A percentile compares a stretch with the other conserved stretches of the same genome.
phyloP scores from a whole-genome alignment of 1,284 basidiomycete genomes.

The Xerocomus minutiporus region DNA sequence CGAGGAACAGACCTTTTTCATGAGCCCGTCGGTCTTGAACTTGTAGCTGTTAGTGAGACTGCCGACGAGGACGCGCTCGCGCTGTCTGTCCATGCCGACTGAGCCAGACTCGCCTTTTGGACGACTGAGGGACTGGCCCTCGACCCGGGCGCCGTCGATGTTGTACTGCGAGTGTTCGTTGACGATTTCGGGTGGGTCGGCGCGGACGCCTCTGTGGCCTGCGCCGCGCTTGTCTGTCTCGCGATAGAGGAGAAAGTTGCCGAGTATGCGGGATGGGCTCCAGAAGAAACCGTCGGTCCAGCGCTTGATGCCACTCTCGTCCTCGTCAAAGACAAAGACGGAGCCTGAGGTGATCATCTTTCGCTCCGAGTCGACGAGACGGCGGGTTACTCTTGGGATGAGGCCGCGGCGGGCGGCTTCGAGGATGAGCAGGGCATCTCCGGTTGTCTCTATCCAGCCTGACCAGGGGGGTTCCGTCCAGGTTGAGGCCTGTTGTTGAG shows the following conservation, averaged over 20 bases:
- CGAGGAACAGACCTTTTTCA: conserved; percentile 78
- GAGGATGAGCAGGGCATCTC: conserved; percentile 92
- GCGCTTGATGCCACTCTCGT: conserved; percentile 95
- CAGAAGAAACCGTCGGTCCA: conserved; percentile 98
- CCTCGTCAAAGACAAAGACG: conserved; percentile 97
- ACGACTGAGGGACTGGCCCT: conserved; percentile 52
- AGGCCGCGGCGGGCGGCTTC: conserved; percentile 88
- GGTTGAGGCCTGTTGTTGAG: conserved; percentile 34
- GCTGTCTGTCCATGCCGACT: conserved; percentile 56
- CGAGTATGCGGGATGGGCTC: conserved; percentile 83
- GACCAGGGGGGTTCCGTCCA: conserved; percentile 85
- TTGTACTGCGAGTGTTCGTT: conserved; percentile 35
- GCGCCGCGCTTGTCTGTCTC: conserved; percentile 82
- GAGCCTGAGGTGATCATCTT: conserved; percentile 91
- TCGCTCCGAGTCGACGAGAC: conserved; percentile 89
- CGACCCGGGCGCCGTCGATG: conserved; percentile 34
- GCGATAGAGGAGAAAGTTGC: conserved; percentile 93
- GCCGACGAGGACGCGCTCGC: conserved; percentile 80
- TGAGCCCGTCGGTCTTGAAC: conserved; percentile 86
- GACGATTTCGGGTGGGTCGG: conserved; percentile 34
- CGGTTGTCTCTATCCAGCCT: conserved; percentile 92
- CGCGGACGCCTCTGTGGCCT: conserved; percentile 49
- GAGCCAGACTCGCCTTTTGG: conserved; percentile 52
- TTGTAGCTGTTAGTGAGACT: conserved; percentile 88
- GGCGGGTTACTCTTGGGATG: conserved; percentile 90